Percentiles rank a stretch among this genome's conserved stretches.
These are phyloP conservation scores for Tolypocladium pustulatum DNA, from an alignment of 2,329 filamentous ascomycete species.

Conservation along the genomic window DNA sequence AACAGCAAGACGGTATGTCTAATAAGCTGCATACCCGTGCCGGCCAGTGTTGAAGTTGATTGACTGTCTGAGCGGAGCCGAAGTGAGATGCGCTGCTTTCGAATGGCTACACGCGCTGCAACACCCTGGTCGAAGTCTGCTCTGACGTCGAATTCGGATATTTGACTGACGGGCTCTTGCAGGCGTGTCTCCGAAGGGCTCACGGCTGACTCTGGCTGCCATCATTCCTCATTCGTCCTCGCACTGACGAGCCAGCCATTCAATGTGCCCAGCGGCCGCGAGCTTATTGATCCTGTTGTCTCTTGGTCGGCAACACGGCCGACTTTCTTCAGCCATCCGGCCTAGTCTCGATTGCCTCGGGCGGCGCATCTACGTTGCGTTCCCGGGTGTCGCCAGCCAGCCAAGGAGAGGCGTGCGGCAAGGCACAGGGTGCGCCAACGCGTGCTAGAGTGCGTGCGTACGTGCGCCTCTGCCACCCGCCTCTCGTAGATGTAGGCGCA, in stretches of 20 bases:
- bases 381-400: not conserved
- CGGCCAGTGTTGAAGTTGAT: not conserved
- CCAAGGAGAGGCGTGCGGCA: not conserved
- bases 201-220: not conserved
- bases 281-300: not conserved
- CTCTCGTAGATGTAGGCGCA: not conserved
- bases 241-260: not conserved
- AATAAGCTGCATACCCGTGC: not conserved
- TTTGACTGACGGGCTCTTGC: not conserved
- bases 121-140: not conserved
- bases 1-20: not conserved
- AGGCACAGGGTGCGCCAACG: not conserved
- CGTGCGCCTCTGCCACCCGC: not conserved
- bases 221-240: not conserved
- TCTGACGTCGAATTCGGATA: not conserved
- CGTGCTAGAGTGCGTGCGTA: not conserved
- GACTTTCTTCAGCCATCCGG: not conserved
- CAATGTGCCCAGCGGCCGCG: not conserved
- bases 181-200: not conserved
- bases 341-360: not conserved
- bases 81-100: not conserved
- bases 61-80: not conserved
- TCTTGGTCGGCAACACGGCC: not conserved
- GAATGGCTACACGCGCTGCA: not conserved
- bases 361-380: not conserved